Evolutionary conservation across 2,329 filamentous ascomycete genomes (phyloP).

Genomic region (Aspergillus nomiae): DNA sequence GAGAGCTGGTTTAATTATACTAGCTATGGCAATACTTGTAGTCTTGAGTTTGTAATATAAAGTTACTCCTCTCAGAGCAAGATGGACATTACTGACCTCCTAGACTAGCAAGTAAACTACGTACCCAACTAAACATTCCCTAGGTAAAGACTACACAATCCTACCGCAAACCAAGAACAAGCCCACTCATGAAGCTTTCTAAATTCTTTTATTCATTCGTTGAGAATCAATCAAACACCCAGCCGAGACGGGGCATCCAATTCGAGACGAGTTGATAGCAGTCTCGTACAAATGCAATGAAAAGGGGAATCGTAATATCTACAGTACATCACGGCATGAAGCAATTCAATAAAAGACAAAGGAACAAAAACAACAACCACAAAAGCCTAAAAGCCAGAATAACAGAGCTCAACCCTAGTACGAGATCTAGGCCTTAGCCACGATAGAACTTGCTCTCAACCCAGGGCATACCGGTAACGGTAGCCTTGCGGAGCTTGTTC

Average conservation of each 20-base stretch:
- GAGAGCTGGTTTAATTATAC: too few species aligned
- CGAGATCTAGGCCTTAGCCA: not conserved
- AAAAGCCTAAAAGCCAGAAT: not conserved
- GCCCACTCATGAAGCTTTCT: not conserved
- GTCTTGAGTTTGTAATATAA: too few species aligned
- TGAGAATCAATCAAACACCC: not conserved
- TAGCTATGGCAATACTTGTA: too few species aligned
- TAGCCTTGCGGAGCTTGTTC: slow-evolving; percentile 72
- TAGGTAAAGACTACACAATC: too few species aligned
- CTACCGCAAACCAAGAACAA: too few species aligned
- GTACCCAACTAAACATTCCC: too few species aligned
- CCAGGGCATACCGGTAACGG: slow-evolving; percentile 87
- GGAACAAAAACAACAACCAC: not conserved
- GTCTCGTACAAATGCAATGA: not conserved
- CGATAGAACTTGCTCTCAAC: slow-evolving; percentile 74
- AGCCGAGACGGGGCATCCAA: not conserved
- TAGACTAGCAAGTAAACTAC: too few species aligned
- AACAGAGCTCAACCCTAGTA: not conserved
- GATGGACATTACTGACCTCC: too few species aligned
- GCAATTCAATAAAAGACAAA: not conserved
- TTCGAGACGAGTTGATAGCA: slow-evolving; percentile 2
- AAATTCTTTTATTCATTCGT: not conserved
- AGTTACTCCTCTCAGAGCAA: too few species aligned
- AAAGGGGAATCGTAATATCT: slow-evolving; percentile 12
- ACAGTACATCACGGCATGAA: slow-evolving; percentile 6